A percentile compares a stretch with the other conserved stretches of the same genome.
These are phyloP conservation scores for Xerocomus potaroensis DNA, from an alignment of 768 basidiomycete genomes.

Conservation along the genomic window DNA sequence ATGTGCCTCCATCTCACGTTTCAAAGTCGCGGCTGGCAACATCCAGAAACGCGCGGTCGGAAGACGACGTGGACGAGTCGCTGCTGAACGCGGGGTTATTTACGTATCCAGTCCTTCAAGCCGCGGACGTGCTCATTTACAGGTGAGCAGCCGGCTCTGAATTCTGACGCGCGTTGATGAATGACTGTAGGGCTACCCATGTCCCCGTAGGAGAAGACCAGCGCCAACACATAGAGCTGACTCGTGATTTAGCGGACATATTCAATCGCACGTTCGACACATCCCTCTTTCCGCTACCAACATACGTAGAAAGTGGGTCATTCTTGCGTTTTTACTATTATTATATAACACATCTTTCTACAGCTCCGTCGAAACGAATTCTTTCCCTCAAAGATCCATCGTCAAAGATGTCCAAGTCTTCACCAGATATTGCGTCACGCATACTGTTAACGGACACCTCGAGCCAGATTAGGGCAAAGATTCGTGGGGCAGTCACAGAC, in stretches of 20 bases:
- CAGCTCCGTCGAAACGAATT: constrained; percentile 78
- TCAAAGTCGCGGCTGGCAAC: constrained; percentile 69
- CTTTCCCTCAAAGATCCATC: constrained; percentile 82
- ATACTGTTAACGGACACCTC: constrained; percentile 80
- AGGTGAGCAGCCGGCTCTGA: constrained; percentile 42
- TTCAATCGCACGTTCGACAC: constrained; percentile 71
- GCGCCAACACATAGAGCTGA: constrained; percentile 88
- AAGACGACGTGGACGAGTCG: constrained; percentile 77
- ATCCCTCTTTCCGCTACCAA: constrained; percentile 68
- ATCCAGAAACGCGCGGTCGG: constrained; percentile 66
- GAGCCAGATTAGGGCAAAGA: constrained; percentile 58
- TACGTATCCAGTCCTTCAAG: constrained; percentile 91
- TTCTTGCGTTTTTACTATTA: neutral
- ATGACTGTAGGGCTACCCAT: constrained; percentile 65
- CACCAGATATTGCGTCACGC: constrained; percentile 71
- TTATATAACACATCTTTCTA: neutral
- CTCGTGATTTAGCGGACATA: constrained; percentile 73
- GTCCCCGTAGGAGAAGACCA: constrained; percentile 98
- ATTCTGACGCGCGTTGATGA: neutral
- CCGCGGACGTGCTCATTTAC: constrained; percentile 87
- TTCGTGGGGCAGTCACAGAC: constrained; percentile 83
- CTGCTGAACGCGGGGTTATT: constrained; percentile 81
- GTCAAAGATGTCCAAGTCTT: constrained; percentile 95
- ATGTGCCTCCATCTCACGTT: neutral
- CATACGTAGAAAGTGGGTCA: constrained; percentile 66